Conservation (phyloP, 768 basidiomycete species). For the Phylloporus sp. region DNA sequence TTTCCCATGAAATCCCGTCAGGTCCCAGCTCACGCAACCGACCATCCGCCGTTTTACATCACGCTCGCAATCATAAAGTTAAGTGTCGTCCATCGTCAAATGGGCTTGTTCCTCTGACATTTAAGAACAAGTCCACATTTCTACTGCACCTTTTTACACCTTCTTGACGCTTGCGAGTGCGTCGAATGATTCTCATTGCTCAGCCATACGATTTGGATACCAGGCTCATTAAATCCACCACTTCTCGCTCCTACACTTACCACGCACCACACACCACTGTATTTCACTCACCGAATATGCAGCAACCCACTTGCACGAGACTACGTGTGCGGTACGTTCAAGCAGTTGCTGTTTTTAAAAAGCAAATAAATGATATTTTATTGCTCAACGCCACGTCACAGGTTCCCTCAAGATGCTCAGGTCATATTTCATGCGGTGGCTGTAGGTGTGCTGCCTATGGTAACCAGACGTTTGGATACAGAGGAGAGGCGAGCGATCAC, state of each 20-base stretch:
- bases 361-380: neutral
- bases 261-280: constrained; percentile 12
- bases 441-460: constrained; percentile 55
- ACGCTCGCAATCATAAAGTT: constrained; percentile 29
- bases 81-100: constrained; percentile 22
- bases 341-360: neutral
- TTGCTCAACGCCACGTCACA: constrained; percentile 10
- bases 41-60: constrained; percentile 33
- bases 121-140: constrained; percentile 26
- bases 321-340: constrained; percentile 47
- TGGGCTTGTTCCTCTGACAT: constrained; percentile 19
- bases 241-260: constrained; percentile 19
- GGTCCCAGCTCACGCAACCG: constrained; percentile 28
- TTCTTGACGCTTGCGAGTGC: constrained; percentile 15
- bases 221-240: constrained; percentile 28
- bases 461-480: constrained; percentile 67
- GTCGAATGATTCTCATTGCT: constrained; percentile 28
- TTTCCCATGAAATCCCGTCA: constrained; percentile 12
- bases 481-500: constrained; percentile 67
- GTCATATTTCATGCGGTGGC: constrained; percentile 72
- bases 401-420: constrained; percentile 64
- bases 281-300: constrained; percentile 39
- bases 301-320: constrained; percentile 62
- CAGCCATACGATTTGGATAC: constrained; percentile 16
- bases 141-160: constrained; percentile 6